A percentile compares a stretch with the other conserved stretches of the same genome.
phyloP scores from a whole-genome alignment of 106 monocot genomes.

The Apostasia ramifera region DNA sequence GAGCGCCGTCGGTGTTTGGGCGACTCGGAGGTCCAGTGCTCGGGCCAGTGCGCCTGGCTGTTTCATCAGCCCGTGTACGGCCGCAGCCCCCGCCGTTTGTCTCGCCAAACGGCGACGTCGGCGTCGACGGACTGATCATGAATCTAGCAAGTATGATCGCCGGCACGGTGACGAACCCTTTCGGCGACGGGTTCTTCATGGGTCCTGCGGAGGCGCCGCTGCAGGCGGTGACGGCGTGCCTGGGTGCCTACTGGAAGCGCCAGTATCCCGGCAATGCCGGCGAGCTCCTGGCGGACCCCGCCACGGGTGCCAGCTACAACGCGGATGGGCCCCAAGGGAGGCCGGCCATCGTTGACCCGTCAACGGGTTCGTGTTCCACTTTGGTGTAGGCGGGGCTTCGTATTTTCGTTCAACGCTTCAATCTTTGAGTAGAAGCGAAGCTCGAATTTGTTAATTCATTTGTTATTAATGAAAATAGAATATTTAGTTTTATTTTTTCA shows the following conservation, averaged over 20 bases:
- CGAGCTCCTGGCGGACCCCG: constrained; percentile 13
- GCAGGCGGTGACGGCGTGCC: constrained; percentile 22
- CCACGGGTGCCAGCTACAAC: constrained; percentile 20
- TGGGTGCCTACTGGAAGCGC: constrained; percentile 18
- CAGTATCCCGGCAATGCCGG: constrained; percentile 27
- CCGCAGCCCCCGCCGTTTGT: constrained; percentile 17
- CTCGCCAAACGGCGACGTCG: constrained; percentile 28
- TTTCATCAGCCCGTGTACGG: constrained; percentile 26
- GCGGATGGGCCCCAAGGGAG: constrained; percentile 14
- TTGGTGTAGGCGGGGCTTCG: too few relatives aligned
- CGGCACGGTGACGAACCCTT: constrained; percentile 29
- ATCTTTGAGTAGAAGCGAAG: too few relatives aligned
- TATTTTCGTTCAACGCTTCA: too few relatives aligned
- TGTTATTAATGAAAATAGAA: too few relatives aligned
- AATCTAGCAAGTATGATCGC: constrained; percentile 23
- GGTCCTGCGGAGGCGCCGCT: constrained; percentile 19
- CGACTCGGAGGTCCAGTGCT: constrained; percentile 23
- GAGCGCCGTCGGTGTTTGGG: too few relatives aligned
- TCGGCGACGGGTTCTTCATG: constrained; percentile 25
- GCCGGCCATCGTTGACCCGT: constrained; percentile 20
- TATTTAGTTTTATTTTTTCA: too few relatives aligned
- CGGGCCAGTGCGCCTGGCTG: constrained; percentile 21
- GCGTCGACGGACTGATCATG: constrained; percentile 30
- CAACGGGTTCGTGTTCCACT: constrained; percentile 7
- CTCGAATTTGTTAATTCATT: too few relatives aligned